A percentile compares a stretch with the other conserved stretches of the same genome.
phyloP scores from a whole-genome alignment of 2,329 filamentous ascomycete species.

The Colletotrichum eremochloae region DNA sequence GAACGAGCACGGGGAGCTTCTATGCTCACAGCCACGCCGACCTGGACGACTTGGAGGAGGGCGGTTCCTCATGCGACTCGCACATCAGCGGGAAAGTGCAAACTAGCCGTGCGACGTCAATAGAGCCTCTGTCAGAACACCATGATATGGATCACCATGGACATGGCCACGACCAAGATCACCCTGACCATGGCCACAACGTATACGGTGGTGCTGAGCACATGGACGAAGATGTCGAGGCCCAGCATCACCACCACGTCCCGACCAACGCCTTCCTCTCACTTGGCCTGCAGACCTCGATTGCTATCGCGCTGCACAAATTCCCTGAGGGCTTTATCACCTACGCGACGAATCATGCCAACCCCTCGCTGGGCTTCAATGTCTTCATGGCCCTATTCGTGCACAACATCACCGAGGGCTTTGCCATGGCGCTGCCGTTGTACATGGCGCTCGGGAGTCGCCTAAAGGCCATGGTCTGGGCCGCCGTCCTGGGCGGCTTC shows the following conservation, averaged over 20 bases:
- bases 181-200: slow-evolving; percentile 37
- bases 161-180: slow-evolving; percentile 30
- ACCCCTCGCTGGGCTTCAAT: slow-evolving; percentile 86
- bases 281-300: slow-evolving; percentile 94
- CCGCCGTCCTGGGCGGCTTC: slow-evolving; percentile 84
- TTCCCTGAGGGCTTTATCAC: slow-evolving; percentile 91
- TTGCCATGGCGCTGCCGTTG: slow-evolving; percentile 90
- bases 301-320: slow-evolving; percentile 96
- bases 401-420: slow-evolving; percentile 98
- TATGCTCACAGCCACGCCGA: slow-evolving; percentile 46
- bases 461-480: slow-evolving; percentile 85
- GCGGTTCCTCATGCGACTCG: slow-evolving; percentile 48
- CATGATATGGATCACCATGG: slow-evolving; percentile 46
- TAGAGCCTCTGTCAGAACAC: slow-evolving; percentile 49
- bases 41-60: slow-evolving; percentile 50
- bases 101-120: slow-evolving; percentile 56
- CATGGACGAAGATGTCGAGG: slow-evolving; percentile 57
- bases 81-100: slow-evolving; percentile 52
- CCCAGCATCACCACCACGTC: slow-evolving; percentile 90
- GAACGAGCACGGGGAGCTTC: slow-evolving; percentile 57
- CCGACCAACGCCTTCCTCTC: slow-evolving; percentile 93
- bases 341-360: slow-evolving; percentile 97
- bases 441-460: slow-evolving; percentile 91
- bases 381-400: slow-evolving; percentile 97
- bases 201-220: slow-evolving; percentile 49